Evolutionary conservation across 2,329 filamentous ascomycete species (phyloP).

Genomic region (Aureobasidium musti): DNA sequence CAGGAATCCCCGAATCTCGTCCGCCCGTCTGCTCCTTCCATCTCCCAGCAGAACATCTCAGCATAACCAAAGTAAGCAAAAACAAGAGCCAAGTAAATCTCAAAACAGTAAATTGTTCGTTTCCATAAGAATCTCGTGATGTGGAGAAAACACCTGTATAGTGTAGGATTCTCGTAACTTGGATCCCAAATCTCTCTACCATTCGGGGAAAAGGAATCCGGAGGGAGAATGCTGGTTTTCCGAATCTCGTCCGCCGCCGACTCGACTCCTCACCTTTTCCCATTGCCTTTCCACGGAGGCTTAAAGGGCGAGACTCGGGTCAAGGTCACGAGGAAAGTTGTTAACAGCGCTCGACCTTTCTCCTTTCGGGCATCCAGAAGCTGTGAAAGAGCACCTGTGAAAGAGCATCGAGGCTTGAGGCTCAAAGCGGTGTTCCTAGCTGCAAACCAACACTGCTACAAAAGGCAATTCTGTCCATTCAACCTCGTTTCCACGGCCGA

Average conservation of each 20-base stretch:
- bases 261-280: too few species aligned
- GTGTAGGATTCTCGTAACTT: too few species aligned
- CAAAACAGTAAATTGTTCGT: too few species aligned
- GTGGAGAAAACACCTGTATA: too few species aligned
- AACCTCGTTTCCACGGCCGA: not conserved
- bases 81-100: too few species aligned
- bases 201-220: slow-evolving; percentile 12
- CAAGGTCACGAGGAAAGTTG: not conserved
- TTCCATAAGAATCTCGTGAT: too few species aligned
- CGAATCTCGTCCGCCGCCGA: not conserved
- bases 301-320: not conserved
- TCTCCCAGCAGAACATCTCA: not conserved
- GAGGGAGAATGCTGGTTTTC: not conserved
- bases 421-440: not conserved
- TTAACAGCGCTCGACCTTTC: slow-evolving; percentile 2
- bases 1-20: slow-evolving; percentile 10
- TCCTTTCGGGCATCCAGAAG: not conserved
- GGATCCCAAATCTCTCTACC: not conserved
- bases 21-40: not conserved
- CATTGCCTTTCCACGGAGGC: too few species aligned
- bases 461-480: slow-evolving; percentile 6
- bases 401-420: too few species aligned
- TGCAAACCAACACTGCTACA: not conserved
- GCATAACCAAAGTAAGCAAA: not conserved
- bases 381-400: not conserved